Evolutionary conservation across 805 yeast genomes (phyloP), one percentile per base, ranked within the genome.

Genomic region (Lipomyces chichibuensis): DNA sequence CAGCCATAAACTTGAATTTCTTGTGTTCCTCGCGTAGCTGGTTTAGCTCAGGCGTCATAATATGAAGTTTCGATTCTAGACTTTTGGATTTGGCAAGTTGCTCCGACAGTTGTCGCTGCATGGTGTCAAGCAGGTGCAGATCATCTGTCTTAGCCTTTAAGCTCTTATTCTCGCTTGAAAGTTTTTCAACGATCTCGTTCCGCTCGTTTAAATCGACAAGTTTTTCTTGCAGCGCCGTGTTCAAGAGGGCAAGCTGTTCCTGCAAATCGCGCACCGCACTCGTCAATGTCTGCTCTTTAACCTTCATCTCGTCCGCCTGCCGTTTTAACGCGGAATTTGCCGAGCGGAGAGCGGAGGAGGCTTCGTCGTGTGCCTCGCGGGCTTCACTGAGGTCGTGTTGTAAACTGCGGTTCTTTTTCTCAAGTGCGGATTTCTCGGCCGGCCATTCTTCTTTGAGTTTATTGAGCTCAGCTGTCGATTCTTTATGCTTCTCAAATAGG

Each of bases 31-130:
- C 77, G 68, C 84, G 84, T 29, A 86, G 77, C 9, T 80, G 78
- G 68, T 82, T 82, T 65, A 88, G 80, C 52, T 85, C 83, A 66
- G 81, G 84, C 27, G 85, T 78, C 73, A 88, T 86, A 7, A 82
- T 78, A 61, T 86, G 78, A 67, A 85, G 84, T 68, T 84, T 83
- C 4, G 81, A 79, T 68, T 88, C 91, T 66, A 84, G 72, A 54
- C 80, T 81, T 71, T 81, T 77, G 56, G 84, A 75, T 69, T 83
- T 81, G 32, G 78, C 75, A 52, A 84, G 71, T 72, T 85, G 88
- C 33, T 81, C 74, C 1, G 75, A 43, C 23, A 66, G 65, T 32
- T 68, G 70, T 7, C 57, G 51, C 39, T 65, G 63, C 9, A 69
- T 20, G 13, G 65, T 25, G 11, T 65, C 56, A n/a, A 71, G 55